phyloP scores from a whole-genome alignment of 2,329 filamentous ascomycete species.

The Sporothrix phasma region DNA sequence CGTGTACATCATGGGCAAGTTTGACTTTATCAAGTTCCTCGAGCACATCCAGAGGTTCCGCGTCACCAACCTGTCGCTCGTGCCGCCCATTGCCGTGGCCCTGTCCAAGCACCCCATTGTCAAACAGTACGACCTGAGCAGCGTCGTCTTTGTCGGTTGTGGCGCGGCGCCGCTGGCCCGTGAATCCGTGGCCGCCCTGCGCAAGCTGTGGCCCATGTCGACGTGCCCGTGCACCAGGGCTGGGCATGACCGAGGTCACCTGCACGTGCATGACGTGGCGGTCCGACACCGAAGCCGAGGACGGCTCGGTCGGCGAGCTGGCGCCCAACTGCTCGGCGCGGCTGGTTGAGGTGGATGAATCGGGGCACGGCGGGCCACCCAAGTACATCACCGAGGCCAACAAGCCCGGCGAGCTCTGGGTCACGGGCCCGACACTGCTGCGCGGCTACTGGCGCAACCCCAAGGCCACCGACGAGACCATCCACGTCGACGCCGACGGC shows the following conservation, averaged over 20 bases:
- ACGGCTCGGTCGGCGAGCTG: conserved; percentile 53
- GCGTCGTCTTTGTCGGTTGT: conserved; percentile 46
- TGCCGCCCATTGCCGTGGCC: conserved; percentile 65
- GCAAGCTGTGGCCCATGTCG: conserved; percentile 41
- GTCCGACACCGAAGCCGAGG: conserved; percentile 33
- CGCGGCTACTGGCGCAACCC: conserved; percentile 67
- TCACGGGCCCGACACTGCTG: conserved; percentile 63
- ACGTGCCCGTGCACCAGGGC: conserved; percentile 47
- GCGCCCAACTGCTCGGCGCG: conserved; percentile 59
- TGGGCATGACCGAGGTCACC: conserved; percentile 82
- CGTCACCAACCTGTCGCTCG: conserved; percentile 56
- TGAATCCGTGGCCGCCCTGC: conserved; percentile 49
- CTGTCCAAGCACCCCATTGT: conserved; percentile 62
- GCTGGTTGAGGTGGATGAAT: conserved; percentile 50
- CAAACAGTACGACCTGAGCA: conserved; percentile 57
- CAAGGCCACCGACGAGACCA: conserved; percentile 53
- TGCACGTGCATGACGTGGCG: conserved; percentile 61
- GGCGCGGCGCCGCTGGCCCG: conserved; percentile 60
- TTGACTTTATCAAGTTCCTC: conserved; percentile 65
- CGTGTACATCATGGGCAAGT: conserved; percentile 69
- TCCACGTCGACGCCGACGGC: conserved; percentile 35
- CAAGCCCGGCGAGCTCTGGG: conserved; percentile 61
- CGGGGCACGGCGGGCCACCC: conserved; percentile 19
- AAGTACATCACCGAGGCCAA: conserved; percentile 37
- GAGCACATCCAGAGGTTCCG: conserved; percentile 55